phyloP scores from a whole-genome alignment of 1,284 basidiomycete species.

The Sparassis latifolia region DNA sequence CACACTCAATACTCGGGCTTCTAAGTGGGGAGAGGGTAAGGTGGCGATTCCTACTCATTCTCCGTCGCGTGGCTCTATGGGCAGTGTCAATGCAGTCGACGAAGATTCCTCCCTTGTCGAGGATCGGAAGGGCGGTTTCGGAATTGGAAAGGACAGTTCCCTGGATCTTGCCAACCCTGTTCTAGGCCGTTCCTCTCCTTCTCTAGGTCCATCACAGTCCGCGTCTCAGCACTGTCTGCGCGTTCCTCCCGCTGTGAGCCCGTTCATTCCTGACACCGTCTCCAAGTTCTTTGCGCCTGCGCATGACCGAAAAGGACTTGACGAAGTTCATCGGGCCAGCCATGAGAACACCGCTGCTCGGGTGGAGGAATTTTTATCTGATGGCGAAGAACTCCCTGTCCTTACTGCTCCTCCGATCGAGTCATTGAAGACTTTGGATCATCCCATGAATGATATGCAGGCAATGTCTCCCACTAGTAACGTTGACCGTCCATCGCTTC shows the following conservation, averaged over 20 bases:
- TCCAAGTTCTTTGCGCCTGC: conserved; percentile 6
- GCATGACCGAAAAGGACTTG: background rate
- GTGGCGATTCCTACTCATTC: background rate
- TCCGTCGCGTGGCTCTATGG: background rate
- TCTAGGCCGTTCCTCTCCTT: conserved; percentile 18
- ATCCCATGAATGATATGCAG: background rate
- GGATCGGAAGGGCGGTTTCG: background rate
- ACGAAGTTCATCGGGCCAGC: background rate
- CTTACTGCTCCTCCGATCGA: background rate
- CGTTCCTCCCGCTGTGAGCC: conserved; percentile 2
- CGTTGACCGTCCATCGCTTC: background rate
- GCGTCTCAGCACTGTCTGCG: conserved; percentile 34
- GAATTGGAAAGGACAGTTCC: background rate
- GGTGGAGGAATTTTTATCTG: background rate
- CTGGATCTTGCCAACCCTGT: background rate
- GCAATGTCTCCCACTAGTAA: background rate
- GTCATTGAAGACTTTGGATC: background rate
- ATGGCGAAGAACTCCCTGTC: background rate
- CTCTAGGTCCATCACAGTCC: conserved; percentile 48
- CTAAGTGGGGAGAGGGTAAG: conserved; percentile 6
- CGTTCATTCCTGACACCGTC: background rate
- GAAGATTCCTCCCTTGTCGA: background rate
- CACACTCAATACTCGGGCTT: conserved; percentile 18
- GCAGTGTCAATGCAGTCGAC: background rate
- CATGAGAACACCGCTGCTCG: background rate